Evolutionary conservation across 2,329 filamentous ascomycete species (phyloP).

Genomic region (Aspergillus tubingensis): DNA sequence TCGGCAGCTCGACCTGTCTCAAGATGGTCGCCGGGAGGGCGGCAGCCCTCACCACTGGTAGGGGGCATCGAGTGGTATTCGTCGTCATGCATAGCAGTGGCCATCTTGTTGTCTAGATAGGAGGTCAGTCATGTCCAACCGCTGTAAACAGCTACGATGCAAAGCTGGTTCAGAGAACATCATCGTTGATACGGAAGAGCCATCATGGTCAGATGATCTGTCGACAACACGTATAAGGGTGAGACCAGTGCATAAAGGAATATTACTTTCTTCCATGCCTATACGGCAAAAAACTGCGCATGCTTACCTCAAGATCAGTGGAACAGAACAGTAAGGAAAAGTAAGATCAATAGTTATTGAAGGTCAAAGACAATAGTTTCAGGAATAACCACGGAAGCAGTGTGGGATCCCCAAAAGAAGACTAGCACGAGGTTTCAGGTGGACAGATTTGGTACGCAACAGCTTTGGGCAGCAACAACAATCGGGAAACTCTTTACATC

Average conservation of each 20-base stretch:
- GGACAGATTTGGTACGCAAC: background rate
- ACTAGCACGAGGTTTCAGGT: constrained; percentile 1
- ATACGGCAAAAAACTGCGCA: background rate
- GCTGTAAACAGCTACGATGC: background rate
- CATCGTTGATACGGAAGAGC: no score
- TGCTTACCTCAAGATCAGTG: constrained; percentile 6
- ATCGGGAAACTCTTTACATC: background rate
- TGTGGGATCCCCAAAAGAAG: constrained; percentile 2
- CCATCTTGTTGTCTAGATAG: constrained; percentile 6
- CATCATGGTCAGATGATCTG: no score
- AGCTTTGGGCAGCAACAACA: background rate
- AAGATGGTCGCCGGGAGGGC: constrained; percentile 18
- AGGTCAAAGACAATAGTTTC: no score
- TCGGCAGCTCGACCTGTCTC: constrained; percentile 24
- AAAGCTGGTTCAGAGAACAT: no score
- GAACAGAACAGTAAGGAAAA: background rate
- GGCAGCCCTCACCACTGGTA: constrained; percentile 19
- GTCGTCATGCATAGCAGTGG: constrained; percentile 9
- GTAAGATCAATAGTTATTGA: background rate
- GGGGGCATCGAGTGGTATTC: constrained; percentile 18
- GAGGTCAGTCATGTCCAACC: background rate
- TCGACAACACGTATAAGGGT: no score
- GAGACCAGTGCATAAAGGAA: no score
- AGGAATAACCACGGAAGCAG: background rate
- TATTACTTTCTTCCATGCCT: no score